A percentile compares a stretch with the other conserved stretches of the same genome.
Conservation (phyloP, 768 basidiomycete species). For the Agaricus sinodeliciosus region DNA sequence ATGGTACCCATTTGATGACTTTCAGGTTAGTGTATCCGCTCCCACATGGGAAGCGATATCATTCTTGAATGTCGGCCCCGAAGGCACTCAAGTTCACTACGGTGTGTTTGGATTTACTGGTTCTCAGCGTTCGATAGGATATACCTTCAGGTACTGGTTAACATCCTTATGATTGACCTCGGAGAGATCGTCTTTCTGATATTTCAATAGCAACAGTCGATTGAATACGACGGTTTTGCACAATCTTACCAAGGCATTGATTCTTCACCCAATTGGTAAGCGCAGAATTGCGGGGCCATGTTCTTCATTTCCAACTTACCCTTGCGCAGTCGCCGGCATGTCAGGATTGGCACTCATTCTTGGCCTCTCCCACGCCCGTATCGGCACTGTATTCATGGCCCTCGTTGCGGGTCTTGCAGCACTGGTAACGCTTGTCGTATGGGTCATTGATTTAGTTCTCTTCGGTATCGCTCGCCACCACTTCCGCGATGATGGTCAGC, state of each 20-base stretch:
- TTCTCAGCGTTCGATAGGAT: constrained; percentile 49
- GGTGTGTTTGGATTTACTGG: constrained; percentile 80
- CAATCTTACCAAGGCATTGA: constrained; percentile 66
- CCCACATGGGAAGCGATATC: constrained; percentile 71
- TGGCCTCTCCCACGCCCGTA: constrained; percentile 64
- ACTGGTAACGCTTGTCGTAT: constrained; percentile 62
- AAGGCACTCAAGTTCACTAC: constrained; percentile 36
- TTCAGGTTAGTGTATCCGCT: constrained; percentile 60
- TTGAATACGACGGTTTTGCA: constrained; percentile 50
- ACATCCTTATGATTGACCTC: neutral
- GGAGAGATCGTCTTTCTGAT: neutral
- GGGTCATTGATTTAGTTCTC: constrained; percentile 74
- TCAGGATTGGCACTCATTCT: constrained; percentile 60
- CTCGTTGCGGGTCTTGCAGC: constrained; percentile 59
- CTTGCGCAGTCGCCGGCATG: constrained; percentile 48
- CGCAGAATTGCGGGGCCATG: constrained; percentile 11
- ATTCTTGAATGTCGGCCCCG: constrained; percentile 51
- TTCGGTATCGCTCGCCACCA: constrained; percentile 64
- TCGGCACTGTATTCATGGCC: constrained; percentile 74
- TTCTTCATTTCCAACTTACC: constrained; percentile 1
- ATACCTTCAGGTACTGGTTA: constrained; percentile 37
- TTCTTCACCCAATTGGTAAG: constrained; percentile 76
- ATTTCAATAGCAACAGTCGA: constrained; percentile 27
- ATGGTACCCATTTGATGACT: neutral
- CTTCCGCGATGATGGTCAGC: constrained; percentile 39